A percentile compares a stretch with the other conserved stretches of the same genome.
These are phyloP conservation scores for Ogataea sp. DNA, from an alignment of 805 yeast genomes.

Conservation along the genomic window DNA sequence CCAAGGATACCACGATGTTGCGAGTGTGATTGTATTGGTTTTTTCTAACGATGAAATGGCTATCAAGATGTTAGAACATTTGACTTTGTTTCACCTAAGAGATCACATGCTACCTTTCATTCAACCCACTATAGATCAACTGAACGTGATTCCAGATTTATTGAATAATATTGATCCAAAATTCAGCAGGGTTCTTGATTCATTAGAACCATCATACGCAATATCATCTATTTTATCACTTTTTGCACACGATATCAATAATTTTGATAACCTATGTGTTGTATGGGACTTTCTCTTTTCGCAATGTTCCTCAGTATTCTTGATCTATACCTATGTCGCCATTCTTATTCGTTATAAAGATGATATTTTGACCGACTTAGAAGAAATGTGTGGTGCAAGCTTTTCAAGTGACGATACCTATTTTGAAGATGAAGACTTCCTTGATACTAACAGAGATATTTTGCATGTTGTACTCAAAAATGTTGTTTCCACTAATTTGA, in stretches of 20 bases:
- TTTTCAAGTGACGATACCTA: constrained; percentile 17
- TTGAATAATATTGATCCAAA: constrained; percentile 39
- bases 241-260: constrained; percentile 62
- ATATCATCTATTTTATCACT: constrained; percentile 72
- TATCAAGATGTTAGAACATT: constrained; percentile 39
- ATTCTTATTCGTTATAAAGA: constrained; percentile 39
- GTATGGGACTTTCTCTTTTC: constrained; percentile 68
- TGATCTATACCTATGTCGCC: constrained; percentile 56
- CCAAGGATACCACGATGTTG: constrained; percentile 91
- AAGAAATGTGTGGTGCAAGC: constrained; percentile 22
- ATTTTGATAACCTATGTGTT: constrained; percentile 38
- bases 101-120: constrained; percentile 80
- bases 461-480: constrained; percentile 21
- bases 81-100: constrained; percentile 58
- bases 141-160: constrained; percentile 58
- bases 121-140: constrained; percentile 55
- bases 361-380: constrained; percentile 29
- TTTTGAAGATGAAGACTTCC: constrained; percentile 10
- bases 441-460: constrained; percentile 16
- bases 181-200: constrained; percentile 31
- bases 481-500: constrained; percentile 18
- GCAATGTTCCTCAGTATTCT: constrained; percentile 42
- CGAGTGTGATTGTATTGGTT: constrained; percentile 53
- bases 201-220: constrained; percentile 53
- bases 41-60: constrained; percentile 30